phyloP scores from a whole-genome alignment of 176 grass and related monocot genomes.

The Aegilops bicornis region DNA sequence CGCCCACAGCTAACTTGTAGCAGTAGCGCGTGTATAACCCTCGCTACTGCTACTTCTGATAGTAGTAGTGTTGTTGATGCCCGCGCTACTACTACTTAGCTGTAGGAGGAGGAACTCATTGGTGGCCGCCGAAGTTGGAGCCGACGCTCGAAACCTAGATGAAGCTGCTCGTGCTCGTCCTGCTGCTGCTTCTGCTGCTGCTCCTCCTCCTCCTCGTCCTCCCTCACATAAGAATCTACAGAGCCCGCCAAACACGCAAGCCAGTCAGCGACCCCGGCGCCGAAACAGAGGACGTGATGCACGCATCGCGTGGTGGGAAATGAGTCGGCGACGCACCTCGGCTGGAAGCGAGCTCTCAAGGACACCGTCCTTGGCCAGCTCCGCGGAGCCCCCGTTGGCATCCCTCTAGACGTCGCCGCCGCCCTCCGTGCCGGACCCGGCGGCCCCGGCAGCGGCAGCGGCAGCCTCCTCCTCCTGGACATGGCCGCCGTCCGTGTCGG shows the following conservation, averaged over 20 bases:
- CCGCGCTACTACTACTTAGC: no score
- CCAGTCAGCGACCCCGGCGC: no score
- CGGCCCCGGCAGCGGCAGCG: background rate
- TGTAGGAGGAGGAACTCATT: no score
- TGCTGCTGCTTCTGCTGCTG: no score
- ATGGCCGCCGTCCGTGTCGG: background rate
- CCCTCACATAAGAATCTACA: constrained; percentile 51
- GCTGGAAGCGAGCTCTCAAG: background rate
- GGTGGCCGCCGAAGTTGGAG: no score
- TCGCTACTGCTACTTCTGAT: no score
- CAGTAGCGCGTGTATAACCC: no score
- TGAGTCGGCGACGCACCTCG: background rate
- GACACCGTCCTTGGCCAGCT: constrained; percentile 18
- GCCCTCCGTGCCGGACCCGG: background rate
- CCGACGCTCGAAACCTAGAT: no score
- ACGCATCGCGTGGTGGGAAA: constrained; percentile 12
- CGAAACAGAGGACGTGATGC: constrained; percentile 23
- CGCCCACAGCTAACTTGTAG: no score
- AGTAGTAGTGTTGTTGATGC: no score
- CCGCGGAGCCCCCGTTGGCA: constrained; percentile 10
- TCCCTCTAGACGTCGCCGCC: no score
- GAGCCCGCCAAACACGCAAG: constrained; percentile 9
- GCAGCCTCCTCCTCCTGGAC: constrained; percentile 12
- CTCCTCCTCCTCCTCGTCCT: background rate
- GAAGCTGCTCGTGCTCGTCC: background rate